Base-by-base conservation (phyloP, 2,329 filamentous ascomycete species). In the Sarocladium strictum region DNA sequence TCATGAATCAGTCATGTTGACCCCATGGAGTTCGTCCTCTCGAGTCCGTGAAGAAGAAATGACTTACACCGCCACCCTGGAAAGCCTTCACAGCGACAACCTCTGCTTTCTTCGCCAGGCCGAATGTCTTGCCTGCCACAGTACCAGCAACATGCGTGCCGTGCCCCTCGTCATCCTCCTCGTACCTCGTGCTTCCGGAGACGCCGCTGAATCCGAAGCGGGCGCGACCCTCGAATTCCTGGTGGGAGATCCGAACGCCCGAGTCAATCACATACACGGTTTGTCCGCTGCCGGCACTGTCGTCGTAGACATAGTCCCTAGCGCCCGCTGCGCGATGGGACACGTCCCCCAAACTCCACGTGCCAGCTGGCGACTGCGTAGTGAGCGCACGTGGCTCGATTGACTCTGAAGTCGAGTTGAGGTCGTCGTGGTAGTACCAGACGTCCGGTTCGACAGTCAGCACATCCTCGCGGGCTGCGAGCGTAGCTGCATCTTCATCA, bases 131-230 rank as follows among this genome's bases (percentile, higher is more conserved):
- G n/a, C 78, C 77, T n/a, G 71, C 80, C 38, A 80, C 75, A 2
- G 78, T 83, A 21, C 78, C 80, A 2, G 77, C 73, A 19, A 80
- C 77, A 66, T 83, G 80, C 35, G 73, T 79, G 38, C 80, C 80
- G 65, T 83, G 80, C 10, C 79, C 79, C 57, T 80, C 76, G 57
- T 75, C 70, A 55, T 81, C 77, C 55, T 80, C 77, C 2, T 69
- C 70, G 62, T 78, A 63, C 2, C 69, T 71, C 62, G 77, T 62
- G 58, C 60, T 61, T 59, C 66, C 62, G 53, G 60, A 65, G 57
- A 66, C 66, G 58, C 60, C 62, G 14, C 65, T 57, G 38, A 55
- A 61, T 49, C 62, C 65, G 49, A 60, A 69, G 26, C 61, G 64
- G 45, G 69, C 71, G 24, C 71, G 69, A 37, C 67, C 68, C 53